Evolutionary conservation across 495 filamentous ascomycete species (phyloP).

Genomic region (Letharia lupina): DNA sequence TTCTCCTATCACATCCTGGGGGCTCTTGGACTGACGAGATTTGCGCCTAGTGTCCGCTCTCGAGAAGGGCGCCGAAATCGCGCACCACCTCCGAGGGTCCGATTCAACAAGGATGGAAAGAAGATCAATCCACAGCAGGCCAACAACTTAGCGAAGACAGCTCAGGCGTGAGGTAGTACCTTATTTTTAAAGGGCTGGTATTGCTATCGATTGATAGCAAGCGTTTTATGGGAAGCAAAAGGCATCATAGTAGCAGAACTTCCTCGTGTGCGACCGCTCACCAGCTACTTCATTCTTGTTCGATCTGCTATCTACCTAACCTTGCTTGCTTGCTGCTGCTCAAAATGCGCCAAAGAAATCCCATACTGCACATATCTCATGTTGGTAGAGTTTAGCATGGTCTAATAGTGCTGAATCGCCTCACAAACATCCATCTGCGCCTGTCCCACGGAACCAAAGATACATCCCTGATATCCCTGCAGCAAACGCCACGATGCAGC

Average conservation of each 20-base stretch:
- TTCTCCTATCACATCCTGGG: not conserved
- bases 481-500: constrained; percentile 13
- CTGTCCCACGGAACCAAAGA: constrained; percentile 8
- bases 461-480: constrained; percentile 11
- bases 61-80: constrained; percentile 96
- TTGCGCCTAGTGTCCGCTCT: constrained; percentile 73
- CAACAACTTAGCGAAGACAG: constrained; percentile 42
- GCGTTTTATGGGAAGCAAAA: not conserved
- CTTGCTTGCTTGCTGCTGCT: not conserved
- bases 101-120: constrained; percentile 99
- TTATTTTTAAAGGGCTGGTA: not conserved
- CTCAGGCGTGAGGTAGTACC: constrained; percentile 34
- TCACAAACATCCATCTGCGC: constrained; percentile 3
- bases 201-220: not conserved
- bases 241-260: not conserved
- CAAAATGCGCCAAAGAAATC: not conserved
- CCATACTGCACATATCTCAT: not conserved
- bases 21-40: not conserved
- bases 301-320: not conserved
- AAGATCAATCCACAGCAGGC: constrained; percentile 93
- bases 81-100: constrained; percentile 89
- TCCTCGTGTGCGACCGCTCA: not conserved
- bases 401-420: not conserved
- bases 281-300: not conserved
- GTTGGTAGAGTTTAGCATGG: not conserved